phyloP scores from a whole-genome alignment of 2,329 filamentous ascomycete genomes.

The Tolypocladium guangdongense region DNA sequence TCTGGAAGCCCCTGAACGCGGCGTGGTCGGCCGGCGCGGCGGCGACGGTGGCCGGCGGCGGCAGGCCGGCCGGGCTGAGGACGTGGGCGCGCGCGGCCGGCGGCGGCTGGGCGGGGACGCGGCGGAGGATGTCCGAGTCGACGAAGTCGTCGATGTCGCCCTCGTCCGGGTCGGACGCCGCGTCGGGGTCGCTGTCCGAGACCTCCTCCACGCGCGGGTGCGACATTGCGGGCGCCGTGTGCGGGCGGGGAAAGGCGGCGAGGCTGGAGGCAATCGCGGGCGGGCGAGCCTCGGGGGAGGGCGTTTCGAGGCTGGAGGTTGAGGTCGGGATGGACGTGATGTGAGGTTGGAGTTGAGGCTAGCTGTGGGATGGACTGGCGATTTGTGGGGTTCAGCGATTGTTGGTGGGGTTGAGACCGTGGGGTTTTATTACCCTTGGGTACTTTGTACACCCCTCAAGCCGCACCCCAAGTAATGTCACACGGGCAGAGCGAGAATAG shows the following conservation, averaged over 20 bases:
- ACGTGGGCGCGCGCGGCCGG: slow-evolving; percentile 12
- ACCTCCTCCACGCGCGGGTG: slow-evolving; percentile 89
- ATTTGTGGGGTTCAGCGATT: neutral
- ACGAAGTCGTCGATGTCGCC: slow-evolving; percentile 62
- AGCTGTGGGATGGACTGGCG: too few species aligned
- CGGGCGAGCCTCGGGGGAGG: neutral
- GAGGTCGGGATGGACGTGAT: neutral
- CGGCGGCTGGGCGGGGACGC: slow-evolving; percentile 21
- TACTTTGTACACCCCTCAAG: too few species aligned
- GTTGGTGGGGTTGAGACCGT: neutral
- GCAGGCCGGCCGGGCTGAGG: slow-evolving; percentile 20
- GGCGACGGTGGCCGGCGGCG: slow-evolving; percentile 17
- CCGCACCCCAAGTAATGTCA: too few species aligned
- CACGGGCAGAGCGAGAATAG: neutral
- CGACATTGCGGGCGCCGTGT: slow-evolving; percentile 47
- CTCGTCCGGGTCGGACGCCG: slow-evolving; percentile 69
- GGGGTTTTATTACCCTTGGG: too few species aligned
- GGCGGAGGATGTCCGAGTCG: slow-evolving; percentile 46
- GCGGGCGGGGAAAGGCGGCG: neutral
- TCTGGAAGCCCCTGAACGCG: slow-evolving; percentile 67
- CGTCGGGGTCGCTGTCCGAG: slow-evolving; percentile 62
- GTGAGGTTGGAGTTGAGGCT: neutral
- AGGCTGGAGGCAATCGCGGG: neutral
- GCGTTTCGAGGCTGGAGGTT: neutral
- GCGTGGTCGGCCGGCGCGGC: slow-evolving; percentile 35